phyloP scores from a whole-genome alignment of 495 filamentous ascomycete genomes.

The Penicillium soppii region DNA sequence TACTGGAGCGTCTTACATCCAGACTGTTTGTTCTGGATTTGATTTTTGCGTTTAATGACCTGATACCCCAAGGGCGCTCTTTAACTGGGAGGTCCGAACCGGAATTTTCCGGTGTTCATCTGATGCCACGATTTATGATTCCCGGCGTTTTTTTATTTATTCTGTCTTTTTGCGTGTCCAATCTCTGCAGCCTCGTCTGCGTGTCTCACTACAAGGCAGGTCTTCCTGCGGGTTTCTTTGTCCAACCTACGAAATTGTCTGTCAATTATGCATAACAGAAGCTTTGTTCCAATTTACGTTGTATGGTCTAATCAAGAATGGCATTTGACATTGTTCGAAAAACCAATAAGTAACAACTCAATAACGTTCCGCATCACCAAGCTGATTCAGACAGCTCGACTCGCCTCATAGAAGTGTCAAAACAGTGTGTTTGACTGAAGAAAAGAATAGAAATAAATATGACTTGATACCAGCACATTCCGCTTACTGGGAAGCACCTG shows the following conservation, averaged over 20 bases:
- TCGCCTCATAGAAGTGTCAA: background rate
- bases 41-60: conserved; percentile 15
- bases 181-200: background rate
- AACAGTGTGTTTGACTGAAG: background rate
- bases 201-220: background rate
- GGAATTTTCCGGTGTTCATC: conserved; percentile 1
- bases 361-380: background rate
- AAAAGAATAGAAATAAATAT: background rate
- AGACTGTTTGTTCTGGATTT: conserved; percentile 2
- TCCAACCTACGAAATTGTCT: background rate
- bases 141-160: conserved; percentile 12
- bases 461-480: background rate
- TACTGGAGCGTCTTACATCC: background rate
- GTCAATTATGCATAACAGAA: background rate
- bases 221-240: background rate
- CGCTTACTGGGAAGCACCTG: background rate
- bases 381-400: background rate
- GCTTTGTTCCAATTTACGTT: background rate
- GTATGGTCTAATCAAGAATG: background rate
- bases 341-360: conserved; percentile 9
- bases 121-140: conserved; percentile 22
- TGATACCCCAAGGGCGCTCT: conserved; percentile 27
- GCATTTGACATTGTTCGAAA: conserved; percentile 5
- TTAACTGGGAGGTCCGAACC: conserved; percentile 7
- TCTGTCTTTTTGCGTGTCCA: background rate